A percentile compares a stretch with the other conserved stretches of the same genome.
Conservation (phyloP, 1,284 basidiomycete species). For the Pseudozyma tsukubaensis region DNA sequence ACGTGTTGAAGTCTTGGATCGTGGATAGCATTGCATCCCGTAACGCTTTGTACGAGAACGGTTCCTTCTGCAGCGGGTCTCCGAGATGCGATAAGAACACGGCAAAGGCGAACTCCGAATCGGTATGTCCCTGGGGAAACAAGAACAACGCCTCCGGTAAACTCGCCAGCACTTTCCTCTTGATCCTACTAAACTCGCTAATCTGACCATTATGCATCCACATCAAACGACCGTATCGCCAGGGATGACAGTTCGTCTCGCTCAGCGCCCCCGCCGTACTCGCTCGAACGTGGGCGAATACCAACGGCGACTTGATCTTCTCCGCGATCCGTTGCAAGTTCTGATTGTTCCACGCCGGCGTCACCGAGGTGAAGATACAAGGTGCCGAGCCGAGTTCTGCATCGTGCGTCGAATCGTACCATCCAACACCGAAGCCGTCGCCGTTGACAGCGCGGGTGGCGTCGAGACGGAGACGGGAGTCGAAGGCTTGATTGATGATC, state of each 20-base stretch:
- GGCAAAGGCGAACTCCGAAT: conserved; percentile 63
- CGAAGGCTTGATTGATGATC: conserved; percentile 73
- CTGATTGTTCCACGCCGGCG: conserved; percentile 72
- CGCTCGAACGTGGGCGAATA: conserved; percentile 64
- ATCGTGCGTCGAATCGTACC: conserved; percentile 70
- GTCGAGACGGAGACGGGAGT: conserved; percentile 70
- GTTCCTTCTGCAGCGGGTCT: conserved; percentile 36
- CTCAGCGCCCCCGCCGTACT: conserved; percentile 60
- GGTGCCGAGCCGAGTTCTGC: conserved; percentile 71
- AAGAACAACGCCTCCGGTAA: conserved; percentile 61
- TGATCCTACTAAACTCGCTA: conserved; percentile 58
- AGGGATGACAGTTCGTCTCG: conserved; percentile 66
- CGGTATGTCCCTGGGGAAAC: conserved; percentile 63
- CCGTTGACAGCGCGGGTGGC: conserved; percentile 71
- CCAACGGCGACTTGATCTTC: conserved; percentile 65
- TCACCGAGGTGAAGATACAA: conserved; percentile 96
- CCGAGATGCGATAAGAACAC: conserved; percentile 60
- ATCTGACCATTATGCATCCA: conserved; percentile 68
- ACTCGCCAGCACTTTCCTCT: conserved; percentile 52
- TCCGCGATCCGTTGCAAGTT: conserved; percentile 64
- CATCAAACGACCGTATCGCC: conserved; percentile 64
- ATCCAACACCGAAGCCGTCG: conserved; percentile 95
- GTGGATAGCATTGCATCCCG: conserved; percentile 60
- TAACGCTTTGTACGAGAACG: conserved; percentile 53
- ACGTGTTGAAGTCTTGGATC: conserved; percentile 59